These are phyloP conservation scores for Camellia sinensis DNA, from an alignment of 148 eudicot genomes.

Conservation along the genomic window DNA sequence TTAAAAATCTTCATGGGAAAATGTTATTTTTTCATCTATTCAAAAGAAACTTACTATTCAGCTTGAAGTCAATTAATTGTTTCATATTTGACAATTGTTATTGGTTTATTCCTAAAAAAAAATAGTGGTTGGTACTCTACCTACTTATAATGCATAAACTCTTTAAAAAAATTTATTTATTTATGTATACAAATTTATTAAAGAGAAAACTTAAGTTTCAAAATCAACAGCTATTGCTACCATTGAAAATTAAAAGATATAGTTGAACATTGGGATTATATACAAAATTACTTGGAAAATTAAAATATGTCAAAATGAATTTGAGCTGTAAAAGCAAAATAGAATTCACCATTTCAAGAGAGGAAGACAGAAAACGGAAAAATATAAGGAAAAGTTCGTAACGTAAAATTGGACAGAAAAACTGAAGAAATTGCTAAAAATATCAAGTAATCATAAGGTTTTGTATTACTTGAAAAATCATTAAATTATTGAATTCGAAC, in stretches of 20 bases:
- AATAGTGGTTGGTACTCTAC: background rate
- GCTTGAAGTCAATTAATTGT: too few species aligned
- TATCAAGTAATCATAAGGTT: background rate
- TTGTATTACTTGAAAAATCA: background rate
- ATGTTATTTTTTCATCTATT: background rate
- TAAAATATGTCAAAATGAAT: background rate
- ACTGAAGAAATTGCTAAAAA: background rate
- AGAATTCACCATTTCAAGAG: too few species aligned
- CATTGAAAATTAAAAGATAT: background rate
- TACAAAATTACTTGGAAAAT: background rate
- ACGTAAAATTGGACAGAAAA: too few species aligned
- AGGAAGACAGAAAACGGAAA: background rate
- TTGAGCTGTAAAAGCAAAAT: conserved; percentile 3
- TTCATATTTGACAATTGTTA: too few species aligned
- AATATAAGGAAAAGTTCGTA: background rate
- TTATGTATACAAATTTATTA: background rate
- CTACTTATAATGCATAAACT: too few species aligned
- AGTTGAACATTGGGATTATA: background rate
- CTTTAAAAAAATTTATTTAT: too few species aligned
- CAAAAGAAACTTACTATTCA: background rate
- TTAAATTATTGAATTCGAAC: background rate
- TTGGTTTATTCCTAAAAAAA: too few species aligned
- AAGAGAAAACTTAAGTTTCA: background rate
- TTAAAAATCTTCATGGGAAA: background rate
- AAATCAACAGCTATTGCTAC: background rate